Base-by-base conservation (phyloP, 768 basidiomycete genomes). In the Lentinula raphanica region DNA sequence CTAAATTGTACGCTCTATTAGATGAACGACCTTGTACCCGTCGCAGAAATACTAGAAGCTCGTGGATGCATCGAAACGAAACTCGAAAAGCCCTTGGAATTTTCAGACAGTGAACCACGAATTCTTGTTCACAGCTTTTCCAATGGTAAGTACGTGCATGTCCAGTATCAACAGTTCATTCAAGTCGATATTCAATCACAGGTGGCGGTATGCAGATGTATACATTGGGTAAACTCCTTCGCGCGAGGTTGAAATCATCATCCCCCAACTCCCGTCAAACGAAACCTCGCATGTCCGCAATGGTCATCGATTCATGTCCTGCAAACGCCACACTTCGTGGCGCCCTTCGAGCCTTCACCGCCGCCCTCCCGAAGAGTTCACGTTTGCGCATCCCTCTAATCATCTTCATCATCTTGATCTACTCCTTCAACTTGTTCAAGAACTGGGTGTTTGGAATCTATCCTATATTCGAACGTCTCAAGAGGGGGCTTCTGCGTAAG, bases 61-160 rank as follows among this genome's bases (percentile, higher is more conserved):
- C 61, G 76, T 13, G 77, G 74, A 9, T 44, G 75, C 69, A 48
- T 62, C 78, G 28, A 9, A 49, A 44, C 42, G 19, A 35, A 21
- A 29, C 49, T 17, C 5, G 49, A 31, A 23, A 15, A 28, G 8
- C 3, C 42, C 7, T 12, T 21, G 7, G 9, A 3, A 44, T 19
- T 5, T 1, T 35, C 32, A 13, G 17, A 44, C 19, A 11, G 0
- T 29, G 23, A 39, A 11, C 73, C 72, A 31, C 69, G 75, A 17
- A 66, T 81, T 17, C 66, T 82, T 13, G 67, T 76, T 0, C 80
- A 82, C 48, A 63, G 69, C 11, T 82, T 82, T 59, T 81, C 79
- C 0, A 80, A 81, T 39, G 80, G 79, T 77, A 57, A 42, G 64
- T 49, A 23, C 57, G 9, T 21, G 45, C 8, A 12, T 12, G 21